Evolutionary conservation across 2,329 filamentous ascomycete species (phyloP), one percentile per base, ranked within the genome.

Genomic region (Keithomyces neogunnii): DNA sequence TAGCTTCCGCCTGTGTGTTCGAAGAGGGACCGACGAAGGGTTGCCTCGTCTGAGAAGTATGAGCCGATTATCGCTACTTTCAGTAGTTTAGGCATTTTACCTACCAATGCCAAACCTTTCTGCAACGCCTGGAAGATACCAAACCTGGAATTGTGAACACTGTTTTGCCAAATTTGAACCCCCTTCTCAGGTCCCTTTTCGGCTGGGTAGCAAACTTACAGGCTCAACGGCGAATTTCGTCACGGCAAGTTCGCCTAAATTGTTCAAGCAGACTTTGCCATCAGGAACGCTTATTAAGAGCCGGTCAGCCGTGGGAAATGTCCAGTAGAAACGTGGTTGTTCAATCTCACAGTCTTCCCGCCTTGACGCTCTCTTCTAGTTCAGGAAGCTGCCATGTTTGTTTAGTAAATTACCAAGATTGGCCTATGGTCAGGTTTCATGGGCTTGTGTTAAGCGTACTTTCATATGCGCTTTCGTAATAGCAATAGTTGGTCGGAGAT

Each of bases 151-250:
- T 44, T 57, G 38, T 57, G 53, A 38, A 11, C 30, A 19, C 5
- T 19, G 28, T 19, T 8, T 47, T 28, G 11, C 4, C 10, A 13
- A 28, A 7, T 47, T 9, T 47, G 45, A n/a, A n/a, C 19, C 19
- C 19, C 19, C 30, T 35, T 10, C 31, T 35, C n/a, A 6, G n/a
- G 7, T 11, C 11, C 13, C 42, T 40, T 29, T n/a, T 50, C 29
- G 2, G n/a, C 39, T 26, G 10, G n/a, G 29, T 31, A 29, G n/a
- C n/a, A 6, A 32, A 71, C 81, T 73, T 57, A 89, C 92, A 29
- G 93, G 93, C 68, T 99, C 93, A 26, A 96, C 93, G 3, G 93
- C 93, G 57, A 97, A 89, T 67, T 99, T 99, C 46, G 93, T 97
- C 4, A 97, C 93, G 33, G 87, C 87, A 38, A 97, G 76, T 66